Evolutionary conservation across 225 moss, liverwort and hornwort species (phyloP), one percentile per base, ranked within the genome.

Genomic region (Marchantia paleacea): DNA sequence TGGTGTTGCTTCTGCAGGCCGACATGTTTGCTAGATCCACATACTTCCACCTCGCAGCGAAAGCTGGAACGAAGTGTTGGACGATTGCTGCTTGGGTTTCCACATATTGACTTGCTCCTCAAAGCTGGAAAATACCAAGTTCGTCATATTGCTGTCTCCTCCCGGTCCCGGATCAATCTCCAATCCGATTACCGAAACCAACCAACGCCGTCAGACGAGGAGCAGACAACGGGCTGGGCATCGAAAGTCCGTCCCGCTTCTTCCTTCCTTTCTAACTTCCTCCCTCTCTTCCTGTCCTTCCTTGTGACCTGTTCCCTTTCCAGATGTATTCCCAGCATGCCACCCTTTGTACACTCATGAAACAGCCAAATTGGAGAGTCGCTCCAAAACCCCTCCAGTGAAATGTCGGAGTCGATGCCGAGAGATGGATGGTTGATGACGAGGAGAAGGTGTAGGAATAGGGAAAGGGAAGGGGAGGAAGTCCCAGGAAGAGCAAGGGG

Each of bases 1-100:
- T 57, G 39, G 3, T 5, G 13, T 5, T 55, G 55, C 12, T 10
- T 1, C 55, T 55, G 55, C 55, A 4, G 55, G 61, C 12, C 76
- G 20, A 76, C 55, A 69, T 48, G 76, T 72, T 51, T n/a, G 63
- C 63, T n/a, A 63, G 63, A 63, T 14, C 60, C 11, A 24, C 79
- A 73, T 39, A 63, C 52, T 55, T 53, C 55, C 24, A 15, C 15
- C 68, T 55, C 71, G 13, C 67, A 15, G 48, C 68, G 14, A 70
- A 14, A 68, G 54, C 65, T 66, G 53, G 52, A 61, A 65, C 62
- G 22, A 49, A 49, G 62, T 65, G 22, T 60, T 22, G 14, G 29
- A 72, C 30, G 48, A 13, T n/a, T 11, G 39, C 47, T 25, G 12
- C 39, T 75, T 30, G 24, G 6, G 39, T 48, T 57, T 25, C 19